A percentile compares a stretch with the other conserved stretches of the same genome.
Evolutionary conservation across 2,329 filamentous ascomycete species (phyloP).

Genomic region (Aspergillus neotritici): DNA sequence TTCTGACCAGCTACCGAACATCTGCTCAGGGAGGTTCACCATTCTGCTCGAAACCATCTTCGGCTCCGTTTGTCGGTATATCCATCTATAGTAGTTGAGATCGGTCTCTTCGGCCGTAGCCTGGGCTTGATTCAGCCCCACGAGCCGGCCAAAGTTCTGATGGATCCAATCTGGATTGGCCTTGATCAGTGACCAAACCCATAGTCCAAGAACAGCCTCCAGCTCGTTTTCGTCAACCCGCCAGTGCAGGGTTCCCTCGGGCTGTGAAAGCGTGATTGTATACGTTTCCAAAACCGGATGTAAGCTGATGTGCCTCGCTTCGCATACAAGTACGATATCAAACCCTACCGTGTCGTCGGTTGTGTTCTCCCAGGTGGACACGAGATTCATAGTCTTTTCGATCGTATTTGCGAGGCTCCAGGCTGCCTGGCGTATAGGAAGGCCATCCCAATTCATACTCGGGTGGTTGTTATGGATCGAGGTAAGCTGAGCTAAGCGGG

Average conservation of each 20-base stretch:
- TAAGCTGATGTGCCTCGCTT: conserved; percentile 1
- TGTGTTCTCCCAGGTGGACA: conserved; percentile 19
- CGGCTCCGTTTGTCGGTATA: conserved; percentile 22
- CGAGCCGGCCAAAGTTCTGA: conserved; percentile 14
- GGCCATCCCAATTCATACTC: conserved; percentile 20
- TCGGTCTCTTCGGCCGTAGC: conserved; percentile 18
- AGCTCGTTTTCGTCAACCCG: conserved; percentile 19
- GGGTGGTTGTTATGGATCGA: conserved; percentile 1
- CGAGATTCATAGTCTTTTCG: conserved; percentile 24
- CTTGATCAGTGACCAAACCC: conserved; percentile 27
- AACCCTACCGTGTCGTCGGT: conserved; percentile 12
- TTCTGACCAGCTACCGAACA: conserved; percentile 19
- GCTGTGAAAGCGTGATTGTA: conserved; percentile 12
- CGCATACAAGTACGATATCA: conserved; percentile 16
- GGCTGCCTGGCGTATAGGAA: conserved; percentile 24
- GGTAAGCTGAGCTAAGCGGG: conserved; percentile 21
- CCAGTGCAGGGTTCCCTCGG: conserved; percentile 23
- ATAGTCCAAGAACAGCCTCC: conserved; percentile 31
- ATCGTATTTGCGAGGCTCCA: conserved; percentile 19
- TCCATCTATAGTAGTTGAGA: conserved; percentile 29
- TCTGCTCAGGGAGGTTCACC: conserved; percentile 12
- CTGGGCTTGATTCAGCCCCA: conserved; percentile 18
- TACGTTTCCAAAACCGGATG: conserved; percentile 10
- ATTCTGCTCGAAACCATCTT: conserved; percentile 14
- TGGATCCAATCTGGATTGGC: conserved; percentile 13